Evolutionary conservation across 2,329 filamentous ascomycete species (phyloP).

Genomic region (Phialophora verrucosa): DNA sequence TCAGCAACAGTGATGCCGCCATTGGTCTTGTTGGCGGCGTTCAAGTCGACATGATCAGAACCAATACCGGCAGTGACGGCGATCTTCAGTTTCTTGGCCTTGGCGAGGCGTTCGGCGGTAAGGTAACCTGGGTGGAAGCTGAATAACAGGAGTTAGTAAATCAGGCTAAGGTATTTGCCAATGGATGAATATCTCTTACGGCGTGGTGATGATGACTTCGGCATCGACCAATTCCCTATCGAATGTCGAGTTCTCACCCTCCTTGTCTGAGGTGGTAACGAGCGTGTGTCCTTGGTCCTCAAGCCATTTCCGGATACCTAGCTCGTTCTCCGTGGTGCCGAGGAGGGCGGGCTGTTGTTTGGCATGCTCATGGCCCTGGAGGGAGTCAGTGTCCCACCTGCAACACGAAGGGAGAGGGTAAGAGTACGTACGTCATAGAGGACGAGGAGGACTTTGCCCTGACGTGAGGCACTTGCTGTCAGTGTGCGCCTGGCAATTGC

Average conservation of each 20-base stretch:
- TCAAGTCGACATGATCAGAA: constrained; percentile 96
- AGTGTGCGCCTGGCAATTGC: constrained; percentile 57
- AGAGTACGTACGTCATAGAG: constrained; percentile 80
- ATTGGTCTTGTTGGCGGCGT: constrained; percentile 98
- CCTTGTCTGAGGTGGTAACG: constrained; percentile 97
- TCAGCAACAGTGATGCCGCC: constrained; percentile 96
- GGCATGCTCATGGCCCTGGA: constrained; percentile 78
- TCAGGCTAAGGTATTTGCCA: background rate
- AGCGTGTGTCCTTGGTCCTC: constrained; percentile 96
- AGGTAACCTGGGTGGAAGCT: constrained; percentile 99
- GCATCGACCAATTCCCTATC: constrained; percentile 96
- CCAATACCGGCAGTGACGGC: constrained; percentile 97
- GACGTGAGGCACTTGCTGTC: constrained; percentile 68
- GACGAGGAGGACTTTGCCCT: constrained; percentile 95
- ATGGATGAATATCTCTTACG: constrained; percentile 60
- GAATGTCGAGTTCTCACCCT: constrained; percentile 88
- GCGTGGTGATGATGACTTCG: constrained; percentile 98
- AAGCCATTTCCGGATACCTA: constrained; percentile 95
- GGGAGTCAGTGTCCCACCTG: constrained; percentile 15
- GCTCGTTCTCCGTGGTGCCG: constrained; percentile 97
- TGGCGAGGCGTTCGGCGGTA: constrained; percentile 91
- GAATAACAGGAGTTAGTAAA: constrained; percentile 29
- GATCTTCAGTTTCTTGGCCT: constrained; percentile 98
- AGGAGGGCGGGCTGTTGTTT: constrained; percentile 85
- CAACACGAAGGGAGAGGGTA: background rate